A percentile compares a stretch with the other conserved stretches of the same genome.
Evolutionary conservation across 441 rosid genomes (phyloP).

Genomic region (Geranium incanum): DNA sequence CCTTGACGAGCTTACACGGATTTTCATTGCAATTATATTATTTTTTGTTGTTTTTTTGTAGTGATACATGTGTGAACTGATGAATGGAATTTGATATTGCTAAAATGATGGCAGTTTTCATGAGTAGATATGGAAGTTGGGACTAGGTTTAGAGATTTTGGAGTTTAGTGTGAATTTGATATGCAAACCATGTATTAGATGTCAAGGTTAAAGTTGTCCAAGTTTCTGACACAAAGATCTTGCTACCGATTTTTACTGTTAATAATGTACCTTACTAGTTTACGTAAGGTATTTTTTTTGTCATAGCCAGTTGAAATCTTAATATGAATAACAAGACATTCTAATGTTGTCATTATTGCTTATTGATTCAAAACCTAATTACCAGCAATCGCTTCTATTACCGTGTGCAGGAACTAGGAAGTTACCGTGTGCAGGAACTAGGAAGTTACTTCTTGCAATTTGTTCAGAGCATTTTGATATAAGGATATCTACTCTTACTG

Average conservation of each 20-base stretch:
- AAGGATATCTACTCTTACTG: conserved; percentile 6
- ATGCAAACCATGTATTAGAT: no score
- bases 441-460: conserved; percentile 16
- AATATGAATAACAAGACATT: neutral
- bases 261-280: no score
- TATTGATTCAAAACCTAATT: conserved; percentile 3
- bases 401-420: conserved; percentile 28
- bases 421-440: conserved; percentile 29
- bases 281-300: no score
- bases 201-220: no score
- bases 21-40: neutral
- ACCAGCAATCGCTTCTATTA: neutral
- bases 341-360: neutral
- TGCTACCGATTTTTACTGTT: no score
- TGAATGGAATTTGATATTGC: no score
- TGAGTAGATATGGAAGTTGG: no score
- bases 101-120: no score
- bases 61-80: neutral
- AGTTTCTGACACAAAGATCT: no score
- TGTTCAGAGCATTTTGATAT: conserved; percentile 13
- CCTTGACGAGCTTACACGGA: neutral
- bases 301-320: neutral
- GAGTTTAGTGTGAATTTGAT: no score
- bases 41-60: neutral
- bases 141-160: no score